These are phyloP conservation scores for Suillus brevipes DNA, from an alignment of 768 basidiomycete species.

Conservation along the genomic window DNA sequence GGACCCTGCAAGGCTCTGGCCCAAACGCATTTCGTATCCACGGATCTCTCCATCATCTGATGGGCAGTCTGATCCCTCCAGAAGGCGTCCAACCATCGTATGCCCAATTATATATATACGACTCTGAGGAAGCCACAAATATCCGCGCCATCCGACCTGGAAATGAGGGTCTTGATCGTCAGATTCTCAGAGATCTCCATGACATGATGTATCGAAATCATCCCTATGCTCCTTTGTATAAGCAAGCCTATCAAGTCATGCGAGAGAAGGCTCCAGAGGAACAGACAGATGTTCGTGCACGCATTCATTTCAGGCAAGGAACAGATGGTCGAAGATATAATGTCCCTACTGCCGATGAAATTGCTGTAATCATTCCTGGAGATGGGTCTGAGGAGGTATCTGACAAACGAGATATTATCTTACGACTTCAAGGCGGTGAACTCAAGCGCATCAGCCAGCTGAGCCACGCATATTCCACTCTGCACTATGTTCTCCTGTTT, in stretches of 20 bases:
- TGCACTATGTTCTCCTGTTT: too few relatives aligned
- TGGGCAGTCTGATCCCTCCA: slow-evolving; percentile 33
- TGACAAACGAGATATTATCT: slow-evolving; percentile 36
- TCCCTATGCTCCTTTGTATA: slow-evolving; percentile 32
- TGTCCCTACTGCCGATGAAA: slow-evolving; percentile 42
- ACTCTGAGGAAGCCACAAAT: slow-evolving; percentile 36
- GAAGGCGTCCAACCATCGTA: slow-evolving; percentile 26
- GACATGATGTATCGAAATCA: slow-evolving; percentile 20
- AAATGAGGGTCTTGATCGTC: slow-evolving; percentile 25
- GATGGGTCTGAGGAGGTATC: too few relatives aligned
- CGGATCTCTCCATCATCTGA: slow-evolving; percentile 38
- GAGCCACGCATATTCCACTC: too few relatives aligned
- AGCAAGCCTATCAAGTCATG: slow-evolving; percentile 35
- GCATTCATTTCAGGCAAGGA: too few relatives aligned
- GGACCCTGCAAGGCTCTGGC: slow-evolving; percentile 29
- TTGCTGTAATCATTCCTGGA: too few relatives aligned
- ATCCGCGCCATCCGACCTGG: slow-evolving; percentile 9
- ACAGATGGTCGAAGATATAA: slow-evolving; percentile 42
- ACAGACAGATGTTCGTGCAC: too few relatives aligned
- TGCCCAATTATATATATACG: slow-evolving; percentile 45
- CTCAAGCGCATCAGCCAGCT: too few relatives aligned
- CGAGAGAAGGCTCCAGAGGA: too few relatives aligned
- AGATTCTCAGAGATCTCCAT: slow-evolving; percentile 27
- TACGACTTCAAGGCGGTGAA: slow-evolving; percentile 20
- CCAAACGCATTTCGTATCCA: slow-evolving; percentile 37